Evolutionary conservation across 345 rosid genomes (phyloP), one percentile per base, ranked within the genome.

Genomic region (Cardamine chenopodiifolia): DNA sequence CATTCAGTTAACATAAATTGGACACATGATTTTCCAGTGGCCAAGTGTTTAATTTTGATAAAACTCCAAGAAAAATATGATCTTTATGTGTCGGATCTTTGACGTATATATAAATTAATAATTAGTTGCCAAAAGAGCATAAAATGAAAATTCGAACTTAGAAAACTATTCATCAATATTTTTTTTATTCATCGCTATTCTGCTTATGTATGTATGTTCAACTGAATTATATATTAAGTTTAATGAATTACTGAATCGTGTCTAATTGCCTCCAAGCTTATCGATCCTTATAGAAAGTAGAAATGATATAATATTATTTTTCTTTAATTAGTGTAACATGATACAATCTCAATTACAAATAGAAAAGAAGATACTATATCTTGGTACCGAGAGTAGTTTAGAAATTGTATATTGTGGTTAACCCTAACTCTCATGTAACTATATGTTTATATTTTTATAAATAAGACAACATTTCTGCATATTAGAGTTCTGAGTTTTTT

Each of bases 51-150:
- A 32, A 2, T 31, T 11, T 15, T 49, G 8, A 66, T 22, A 14
- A 70, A 29, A 28, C 45, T 22, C 25, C 10, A 19, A 31, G 44
- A 34, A 48, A 47, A 58, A 19, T 9, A 32, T 47, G 25, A 31
- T 22, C 5, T 59, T 9, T 44, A 59, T 48, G 74, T 47, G 74
- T 71, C 59, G 59, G 25, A 25, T 59, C 32, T 7, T 65, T 66
- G 45, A 32, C 70, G 32, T 5, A 32, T 8, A 48, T 8, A 49
- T 2, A 66, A 47, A 48, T 66, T 20, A 66, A 32, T 14, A 49
- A 50, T 31, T 49, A 49, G 32, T 19, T 18, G 4, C 50, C 19
- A 7, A 65, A 64, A 48, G 57, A 48, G 44, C 23, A 44, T 42
- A 57, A 56, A 56, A 31, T 29, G 14, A 10, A 56, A 57, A 31